These are phyloP conservation scores for Mucor indicus DNA, from an alignment of 371 early-diverging fungal species.

Conservation along the genomic window DNA sequence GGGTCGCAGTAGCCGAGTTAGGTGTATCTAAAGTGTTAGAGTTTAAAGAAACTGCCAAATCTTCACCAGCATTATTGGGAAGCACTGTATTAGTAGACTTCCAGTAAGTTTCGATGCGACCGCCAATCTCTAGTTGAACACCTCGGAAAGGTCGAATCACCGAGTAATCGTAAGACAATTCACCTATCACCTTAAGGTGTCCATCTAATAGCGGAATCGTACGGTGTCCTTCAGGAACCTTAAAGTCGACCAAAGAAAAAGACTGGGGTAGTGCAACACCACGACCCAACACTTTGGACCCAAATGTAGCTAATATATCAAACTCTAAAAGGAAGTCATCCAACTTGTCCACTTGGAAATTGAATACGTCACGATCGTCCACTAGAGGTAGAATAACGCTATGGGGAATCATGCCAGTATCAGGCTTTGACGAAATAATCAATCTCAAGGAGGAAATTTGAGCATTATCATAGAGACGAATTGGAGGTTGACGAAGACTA, in stretches of 20 bases:
- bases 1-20: no score
- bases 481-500: constrained; percentile 56
- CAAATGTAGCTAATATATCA: constrained; percentile 92
- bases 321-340: constrained; percentile 83
- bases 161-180: constrained; percentile 77
- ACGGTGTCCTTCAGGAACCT: constrained; percentile 38
- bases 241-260: constrained; percentile 47
- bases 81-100: constrained; percentile 78
- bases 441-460: constrained; percentile 64
- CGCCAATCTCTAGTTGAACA: constrained; percentile 85
- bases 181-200: constrained; percentile 86
- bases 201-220: constrained; percentile 82
- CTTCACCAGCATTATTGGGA: no score
- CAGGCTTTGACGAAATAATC: constrained; percentile 70
- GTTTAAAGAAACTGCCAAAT: no score
- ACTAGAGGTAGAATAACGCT: constrained; percentile 87
- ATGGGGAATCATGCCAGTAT: constrained; percentile 86
- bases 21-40: no score
- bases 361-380: constrained; percentile 74
- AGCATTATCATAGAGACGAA: constrained; percentile 64
- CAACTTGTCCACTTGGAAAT: constrained; percentile 79
- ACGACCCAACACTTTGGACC: constrained; percentile 89
- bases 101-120: constrained; percentile 95
- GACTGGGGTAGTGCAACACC: constrained; percentile 77
- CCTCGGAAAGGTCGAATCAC: constrained; percentile 87